A percentile compares a stretch with the other conserved stretches of the same genome.
These are phyloP conservation scores for Leavenworthia alabamica DNA, from an alignment of 345 rosid genomes.

Conservation along the genomic window DNA sequence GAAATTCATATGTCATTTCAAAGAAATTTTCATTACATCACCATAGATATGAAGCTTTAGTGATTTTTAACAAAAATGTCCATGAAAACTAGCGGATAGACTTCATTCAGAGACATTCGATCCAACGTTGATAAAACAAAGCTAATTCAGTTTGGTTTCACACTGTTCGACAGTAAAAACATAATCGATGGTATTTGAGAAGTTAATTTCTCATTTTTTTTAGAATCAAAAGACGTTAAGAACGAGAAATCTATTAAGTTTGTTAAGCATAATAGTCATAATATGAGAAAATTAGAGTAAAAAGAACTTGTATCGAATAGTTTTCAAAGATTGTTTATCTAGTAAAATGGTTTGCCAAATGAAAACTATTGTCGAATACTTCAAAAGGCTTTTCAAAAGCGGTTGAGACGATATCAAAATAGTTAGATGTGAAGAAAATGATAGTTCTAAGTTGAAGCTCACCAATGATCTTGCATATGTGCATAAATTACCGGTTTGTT, in stretches of 20 bases:
- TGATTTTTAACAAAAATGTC: background rate
- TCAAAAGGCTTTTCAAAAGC: background rate
- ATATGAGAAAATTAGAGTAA: background rate
- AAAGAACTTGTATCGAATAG: background rate
- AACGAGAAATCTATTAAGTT: conserved; percentile 6
- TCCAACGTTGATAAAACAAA: conserved; percentile 5
- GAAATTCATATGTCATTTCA: background rate
- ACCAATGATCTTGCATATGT: background rate
- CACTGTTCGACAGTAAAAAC: background rate
- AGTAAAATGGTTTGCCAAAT: background rate
- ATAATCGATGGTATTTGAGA: background rate
- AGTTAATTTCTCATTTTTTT: conserved; percentile 14
- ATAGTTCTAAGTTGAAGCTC: background rate
- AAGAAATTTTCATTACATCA: background rate
- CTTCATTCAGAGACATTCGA: background rate
- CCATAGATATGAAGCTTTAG: conserved; percentile 11
- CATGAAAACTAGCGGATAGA: background rate
- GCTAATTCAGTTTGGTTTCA: conserved; percentile 4
- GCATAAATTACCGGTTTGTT: no score
- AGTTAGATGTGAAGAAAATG: conserved; percentile 5
- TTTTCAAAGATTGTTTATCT: conserved; percentile 11
- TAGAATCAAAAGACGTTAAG: background rate
- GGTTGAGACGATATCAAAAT: background rate
- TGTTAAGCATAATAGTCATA: background rate
- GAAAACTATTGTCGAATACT: background rate